Percentiles rank a stretch among this genome's conserved stretches.
Conservation (phyloP, 2,329 filamentous ascomycete species). For the Diaporthe sp. region DNA sequence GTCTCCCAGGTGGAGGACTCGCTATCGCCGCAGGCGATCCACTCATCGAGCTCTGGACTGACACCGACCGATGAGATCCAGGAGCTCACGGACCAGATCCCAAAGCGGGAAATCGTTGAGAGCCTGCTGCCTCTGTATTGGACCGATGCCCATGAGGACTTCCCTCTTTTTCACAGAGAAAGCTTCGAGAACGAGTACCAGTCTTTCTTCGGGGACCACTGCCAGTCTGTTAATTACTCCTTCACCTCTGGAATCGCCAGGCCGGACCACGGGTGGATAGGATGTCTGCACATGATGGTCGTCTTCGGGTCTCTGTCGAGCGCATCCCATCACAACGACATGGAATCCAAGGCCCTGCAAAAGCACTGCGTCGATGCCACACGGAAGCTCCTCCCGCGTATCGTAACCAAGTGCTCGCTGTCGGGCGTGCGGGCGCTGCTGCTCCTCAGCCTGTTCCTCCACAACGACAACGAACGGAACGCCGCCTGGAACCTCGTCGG, state of each 20-base stretch:
- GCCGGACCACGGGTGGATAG: conserved; percentile 21
- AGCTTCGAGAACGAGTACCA: conserved; percentile 17
- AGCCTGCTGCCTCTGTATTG: neutral
- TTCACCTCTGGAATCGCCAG: neutral
- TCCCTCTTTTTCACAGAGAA: conserved; percentile 14
- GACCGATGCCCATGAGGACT: conserved; percentile 3
- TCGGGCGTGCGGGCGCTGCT: conserved; percentile 51
- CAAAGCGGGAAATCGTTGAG: neutral
- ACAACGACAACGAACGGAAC: conserved; percentile 56
- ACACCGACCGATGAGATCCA: conserved; percentile 19
- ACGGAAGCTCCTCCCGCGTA: conserved; percentile 47
- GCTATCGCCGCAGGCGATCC: neutral
- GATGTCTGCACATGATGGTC: conserved; percentile 24
- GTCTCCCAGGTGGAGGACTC: conserved; percentile 12
- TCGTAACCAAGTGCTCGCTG: conserved; percentile 50
- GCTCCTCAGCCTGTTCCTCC: conserved; percentile 51
- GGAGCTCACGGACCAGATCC: conserved; percentile 11
- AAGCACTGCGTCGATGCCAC: conserved; percentile 45
- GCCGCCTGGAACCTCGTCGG: conserved; percentile 53
- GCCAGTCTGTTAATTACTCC: neutral
- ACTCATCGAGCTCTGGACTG: neutral
- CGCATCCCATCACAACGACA: conserved; percentile 22
- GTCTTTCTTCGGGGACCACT: neutral
- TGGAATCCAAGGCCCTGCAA: conserved; percentile 48
- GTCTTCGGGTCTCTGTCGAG: conserved; percentile 45